These are phyloP conservation scores for Xylariaceae sp. DNA, from an alignment of 2,329 filamentous ascomycete species.

Conservation along the genomic window DNA sequence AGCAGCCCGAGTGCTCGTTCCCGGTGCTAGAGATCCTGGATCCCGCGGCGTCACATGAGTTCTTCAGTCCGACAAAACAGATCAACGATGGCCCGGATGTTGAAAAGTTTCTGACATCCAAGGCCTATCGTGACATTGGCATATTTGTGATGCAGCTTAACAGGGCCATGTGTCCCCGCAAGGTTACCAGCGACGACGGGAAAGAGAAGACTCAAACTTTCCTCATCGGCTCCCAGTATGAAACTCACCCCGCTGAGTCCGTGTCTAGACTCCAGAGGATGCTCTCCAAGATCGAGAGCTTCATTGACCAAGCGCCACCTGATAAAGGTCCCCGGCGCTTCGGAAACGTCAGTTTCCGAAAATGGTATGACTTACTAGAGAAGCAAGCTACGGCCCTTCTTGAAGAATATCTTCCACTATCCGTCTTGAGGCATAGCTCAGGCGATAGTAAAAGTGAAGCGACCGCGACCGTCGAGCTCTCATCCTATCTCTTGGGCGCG, in stretches of 20 bases:
- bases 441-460: conserved; percentile 28
- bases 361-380: conserved; percentile 69
- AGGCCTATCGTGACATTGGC: conserved; percentile 82
- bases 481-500: conserved; percentile 71
- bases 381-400: conserved; percentile 53
- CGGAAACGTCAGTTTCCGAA: conserved; percentile 85
- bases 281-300: conserved; percentile 55
- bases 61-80: conserved; percentile 65
- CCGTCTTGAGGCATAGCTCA: conserved; percentile 28
- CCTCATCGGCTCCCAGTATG: conserved; percentile 37
- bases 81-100: conserved; percentile 87
- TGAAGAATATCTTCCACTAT: conserved; percentile 46
- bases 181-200: conserved; percentile 34
- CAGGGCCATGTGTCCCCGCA: conserved; percentile 71
- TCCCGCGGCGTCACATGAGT: conserved; percentile 45
- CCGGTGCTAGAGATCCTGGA: conserved; percentile 46
- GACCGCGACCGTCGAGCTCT: conserved; percentile 61
- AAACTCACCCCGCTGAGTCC: conserved; percentile 44
- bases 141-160: conserved; percentile 88
- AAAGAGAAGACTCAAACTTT: conserved; percentile 43
- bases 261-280: conserved; percentile 62
- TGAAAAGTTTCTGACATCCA: conserved; percentile 68
- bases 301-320: conserved; percentile 75
- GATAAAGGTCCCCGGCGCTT: conserved; percentile 83
- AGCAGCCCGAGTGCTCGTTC: conserved; percentile 17